These are phyloP conservation scores for Wickerhamiella sorbophila DNA, from an alignment of 805 yeast genomes.

Conservation along the genomic window DNA sequence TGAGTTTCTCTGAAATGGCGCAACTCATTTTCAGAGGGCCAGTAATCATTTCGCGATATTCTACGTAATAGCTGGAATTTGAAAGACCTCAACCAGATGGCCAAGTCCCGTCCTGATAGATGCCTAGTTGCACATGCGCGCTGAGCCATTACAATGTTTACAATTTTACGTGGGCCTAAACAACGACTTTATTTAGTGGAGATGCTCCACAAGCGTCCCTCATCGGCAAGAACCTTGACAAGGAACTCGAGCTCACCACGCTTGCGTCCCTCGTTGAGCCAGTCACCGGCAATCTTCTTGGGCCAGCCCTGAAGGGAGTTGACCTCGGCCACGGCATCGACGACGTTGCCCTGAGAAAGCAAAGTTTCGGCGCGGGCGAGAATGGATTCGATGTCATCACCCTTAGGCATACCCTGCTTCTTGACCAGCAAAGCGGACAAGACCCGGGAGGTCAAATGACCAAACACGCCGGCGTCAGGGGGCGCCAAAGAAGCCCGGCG, in stretches of 20 bases:
- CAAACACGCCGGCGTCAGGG: constrained; percentile 89
- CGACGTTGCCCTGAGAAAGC: constrained; percentile 60
- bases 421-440: constrained; percentile 64
- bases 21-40: not conserved
- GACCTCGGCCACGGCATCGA: constrained; percentile 84
- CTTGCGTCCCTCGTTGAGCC: constrained; percentile 82
- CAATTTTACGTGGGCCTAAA: too few species aligned
- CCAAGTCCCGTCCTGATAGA: too few species aligned
- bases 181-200: constrained; percentile 3
- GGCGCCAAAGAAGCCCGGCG: constrained; percentile 82
- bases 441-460: constrained; percentile 68
- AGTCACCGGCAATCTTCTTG: constrained; percentile 75
- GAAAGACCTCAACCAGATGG: too few species aligned
- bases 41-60: not conserved
- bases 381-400: constrained; percentile 77
- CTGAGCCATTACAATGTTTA: too few species aligned
- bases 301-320: constrained; percentile 87
- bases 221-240: constrained; percentile 33
- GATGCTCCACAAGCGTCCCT: constrained; percentile 21
- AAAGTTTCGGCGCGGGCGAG: constrained; percentile 73
- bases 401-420: constrained; percentile 65
- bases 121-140: too few species aligned
- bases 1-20: not conserved
- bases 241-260: constrained; percentile 79
- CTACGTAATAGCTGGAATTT: too few species aligned